Evolutionary conservation across 805 yeast genomes (phyloP).

Genomic region (Yarrowia phangngaensis): DNA sequence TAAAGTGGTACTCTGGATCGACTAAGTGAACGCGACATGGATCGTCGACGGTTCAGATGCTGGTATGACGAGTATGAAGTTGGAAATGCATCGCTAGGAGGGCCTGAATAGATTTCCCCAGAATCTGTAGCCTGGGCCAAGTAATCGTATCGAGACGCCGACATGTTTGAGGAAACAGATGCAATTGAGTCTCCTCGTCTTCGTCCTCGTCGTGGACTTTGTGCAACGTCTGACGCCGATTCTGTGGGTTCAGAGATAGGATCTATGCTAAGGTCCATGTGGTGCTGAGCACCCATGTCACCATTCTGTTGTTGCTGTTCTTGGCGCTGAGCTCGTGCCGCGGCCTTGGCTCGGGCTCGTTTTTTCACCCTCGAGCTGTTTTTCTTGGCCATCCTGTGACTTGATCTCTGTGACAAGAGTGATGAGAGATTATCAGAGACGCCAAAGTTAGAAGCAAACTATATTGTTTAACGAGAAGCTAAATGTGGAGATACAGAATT

Average conservation of each 20-base stretch:
- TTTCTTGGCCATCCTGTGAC: conserved; percentile 8
- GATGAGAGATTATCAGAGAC: neutral
- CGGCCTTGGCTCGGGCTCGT: conserved; percentile 20
- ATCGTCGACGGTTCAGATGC: conserved; percentile 36
- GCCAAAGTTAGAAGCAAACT: too few relatives aligned
- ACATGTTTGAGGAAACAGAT: conserved; percentile 9
- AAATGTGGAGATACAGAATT: too few relatives aligned
- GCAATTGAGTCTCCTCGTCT: conserved; percentile 17
- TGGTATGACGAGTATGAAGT: conserved; percentile 67
- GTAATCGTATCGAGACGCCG: conserved; percentile 16
- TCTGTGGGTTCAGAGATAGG: too few relatives aligned
- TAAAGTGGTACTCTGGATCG: conserved; percentile 28
- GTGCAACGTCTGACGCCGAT: conserved; percentile 2
- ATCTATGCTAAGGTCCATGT: too few relatives aligned
- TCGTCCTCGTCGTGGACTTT: conserved; percentile 7
- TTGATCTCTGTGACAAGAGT: neutral
- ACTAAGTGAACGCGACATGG: conserved; percentile 10
- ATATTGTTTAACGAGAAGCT: too few relatives aligned
- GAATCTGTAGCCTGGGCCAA: conserved; percentile 28
- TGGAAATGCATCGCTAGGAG: conserved; percentile 65
- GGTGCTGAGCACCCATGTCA: too few relatives aligned
- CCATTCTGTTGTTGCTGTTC: neutral
- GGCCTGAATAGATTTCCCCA: conserved; percentile 66
- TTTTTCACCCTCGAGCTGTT: conserved; percentile 18
- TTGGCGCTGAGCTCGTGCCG: conserved; percentile 1